These are phyloP conservation scores for Coemansia javaensis DNA, from an alignment of 192 early-diverging fungal species.

Conservation along the genomic window DNA sequence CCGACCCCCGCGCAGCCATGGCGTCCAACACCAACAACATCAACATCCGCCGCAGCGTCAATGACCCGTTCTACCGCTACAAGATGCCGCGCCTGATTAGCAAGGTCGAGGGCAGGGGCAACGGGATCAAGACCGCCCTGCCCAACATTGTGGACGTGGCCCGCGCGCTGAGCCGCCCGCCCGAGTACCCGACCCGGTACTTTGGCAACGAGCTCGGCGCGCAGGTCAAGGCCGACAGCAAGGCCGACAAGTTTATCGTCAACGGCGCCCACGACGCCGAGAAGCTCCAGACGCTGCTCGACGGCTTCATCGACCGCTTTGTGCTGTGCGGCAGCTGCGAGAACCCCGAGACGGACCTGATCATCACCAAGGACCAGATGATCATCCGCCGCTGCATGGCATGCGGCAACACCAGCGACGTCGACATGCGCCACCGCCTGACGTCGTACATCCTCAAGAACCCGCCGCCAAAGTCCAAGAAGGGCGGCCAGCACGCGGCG, in stretches of 20 bases:
- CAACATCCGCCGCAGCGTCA: slow-evolving; percentile 86
- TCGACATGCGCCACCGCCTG: slow-evolving; percentile 86
- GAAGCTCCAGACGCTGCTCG: slow-evolving; percentile 77
- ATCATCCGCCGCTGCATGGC: slow-evolving; percentile 83
- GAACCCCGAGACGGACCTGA: slow-evolving; percentile 96
- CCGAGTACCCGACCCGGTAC: slow-evolving; percentile 82
- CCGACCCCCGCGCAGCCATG: slow-evolving; percentile 45
- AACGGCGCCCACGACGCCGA: slow-evolving; percentile 90
- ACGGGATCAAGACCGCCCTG: slow-evolving; percentile 98
- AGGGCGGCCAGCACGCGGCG: slow-evolving; percentile 55
- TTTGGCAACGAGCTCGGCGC: slow-evolving; percentile 97
- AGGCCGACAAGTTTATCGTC: slow-evolving; percentile 89
- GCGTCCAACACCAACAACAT: slow-evolving; percentile 56
- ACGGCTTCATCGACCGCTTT: slow-evolving; percentile 90
- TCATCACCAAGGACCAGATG: slow-evolving; percentile 56
- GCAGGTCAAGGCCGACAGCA: slow-evolving; percentile 83
- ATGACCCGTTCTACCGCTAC: slow-evolving; percentile 97
- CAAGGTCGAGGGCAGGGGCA: slow-evolving; percentile 96
- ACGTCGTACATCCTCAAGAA: slow-evolving; percentile 89
- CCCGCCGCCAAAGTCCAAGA: slow-evolving; percentile 63
- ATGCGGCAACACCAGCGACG: slow-evolving; percentile 77
- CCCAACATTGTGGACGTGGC: slow-evolving; percentile 96
- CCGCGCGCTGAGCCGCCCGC: slow-evolving; percentile 80
- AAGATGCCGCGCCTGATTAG: slow-evolving; percentile 91
- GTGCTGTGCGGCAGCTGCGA: slow-evolving; percentile 89